These are phyloP conservation scores for Paraphoma chrysanthemicola DNA, from an alignment of 2,329 filamentous ascomycete species.

Conservation along the genomic window DNA sequence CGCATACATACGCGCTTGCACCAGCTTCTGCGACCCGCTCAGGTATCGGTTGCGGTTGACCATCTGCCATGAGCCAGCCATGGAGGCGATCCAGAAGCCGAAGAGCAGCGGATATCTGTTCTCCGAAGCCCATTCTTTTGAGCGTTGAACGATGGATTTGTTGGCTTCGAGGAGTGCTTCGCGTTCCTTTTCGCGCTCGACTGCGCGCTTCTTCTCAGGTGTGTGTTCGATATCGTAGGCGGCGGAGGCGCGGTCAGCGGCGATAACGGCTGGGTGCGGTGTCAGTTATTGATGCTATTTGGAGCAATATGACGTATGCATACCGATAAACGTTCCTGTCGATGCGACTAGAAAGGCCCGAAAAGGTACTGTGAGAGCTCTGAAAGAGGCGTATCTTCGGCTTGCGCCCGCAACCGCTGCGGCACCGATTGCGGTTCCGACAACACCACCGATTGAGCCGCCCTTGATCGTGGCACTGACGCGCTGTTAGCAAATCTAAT, in stretches of 20 bases:
- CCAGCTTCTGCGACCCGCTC: conserved; percentile 81
- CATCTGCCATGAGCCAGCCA: conserved; percentile 75
- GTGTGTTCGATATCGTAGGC: conserved; percentile 74
- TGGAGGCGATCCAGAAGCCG: conserved; percentile 79
- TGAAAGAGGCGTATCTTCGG: conserved; percentile 77
- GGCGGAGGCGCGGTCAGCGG: conserved; percentile 78
- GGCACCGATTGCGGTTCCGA: conserved; percentile 72
- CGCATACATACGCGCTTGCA: conserved; percentile 93
- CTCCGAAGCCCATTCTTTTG: conserved; percentile 75
- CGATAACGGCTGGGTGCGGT: conserved; percentile 70
- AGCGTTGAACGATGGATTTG: conserved; percentile 66
- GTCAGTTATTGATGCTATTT: conserved; percentile 15
- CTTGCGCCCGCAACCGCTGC: conserved; percentile 72
- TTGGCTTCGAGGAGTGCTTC: conserved; percentile 55
- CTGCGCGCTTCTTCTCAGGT: conserved; percentile 53
- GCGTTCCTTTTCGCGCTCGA: conserved; percentile 36
- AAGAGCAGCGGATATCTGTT: conserved; percentile 90
- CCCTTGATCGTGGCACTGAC: conserved; percentile 75
- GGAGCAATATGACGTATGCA: conserved; percentile 7
- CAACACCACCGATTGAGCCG: conserved; percentile 73
- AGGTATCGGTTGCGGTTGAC: conserved; percentile 81
- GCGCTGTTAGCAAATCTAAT: conserved; percentile 14
- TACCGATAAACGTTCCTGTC: conserved; percentile 77
- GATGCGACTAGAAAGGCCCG: conserved; percentile 89
- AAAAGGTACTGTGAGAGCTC: conserved; percentile 84